Percentiles rank a stretch among this genome's conserved stretches.
phyloP scores from a whole-genome alignment of 371 early-diverging fungal genomes.

The Sporodiniella umbellata region DNA sequence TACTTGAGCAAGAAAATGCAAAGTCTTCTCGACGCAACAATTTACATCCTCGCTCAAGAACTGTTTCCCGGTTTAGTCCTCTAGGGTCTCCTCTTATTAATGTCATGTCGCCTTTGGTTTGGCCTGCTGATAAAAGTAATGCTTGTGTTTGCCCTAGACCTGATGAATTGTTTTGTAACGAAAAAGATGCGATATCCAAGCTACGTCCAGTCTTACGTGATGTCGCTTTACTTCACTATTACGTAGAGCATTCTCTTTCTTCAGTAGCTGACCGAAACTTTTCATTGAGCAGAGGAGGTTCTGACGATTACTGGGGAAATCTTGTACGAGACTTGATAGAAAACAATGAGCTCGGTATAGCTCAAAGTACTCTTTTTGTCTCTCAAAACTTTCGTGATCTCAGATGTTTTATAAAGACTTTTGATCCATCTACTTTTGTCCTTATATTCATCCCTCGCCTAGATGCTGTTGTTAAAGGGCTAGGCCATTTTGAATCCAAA shows the following conservation, averaged over 20 bases:
- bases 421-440: slow-evolving; percentile 54
- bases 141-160: slow-evolving; percentile 31
- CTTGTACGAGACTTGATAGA: slow-evolving; percentile 18
- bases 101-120: slow-evolving; percentile 5
- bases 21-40: neutral
- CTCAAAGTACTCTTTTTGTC: slow-evolving; percentile 23
- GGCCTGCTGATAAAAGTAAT: slow-evolving; percentile 16
- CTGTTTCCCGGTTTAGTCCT: slow-evolving; percentile 20
- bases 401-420: slow-evolving; percentile 68
- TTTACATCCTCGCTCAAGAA: slow-evolving; percentile 8
- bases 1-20: neutral
- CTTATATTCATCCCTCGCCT: slow-evolving; percentile 61
- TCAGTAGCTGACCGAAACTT: slow-evolving; percentile 50
- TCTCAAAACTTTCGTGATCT: slow-evolving; percentile 37
- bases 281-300: slow-evolving; percentile 33
- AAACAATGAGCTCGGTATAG: slow-evolving; percentile 11
- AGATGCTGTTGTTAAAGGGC: slow-evolving; percentile 38
- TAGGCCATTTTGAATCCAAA: slow-evolving; percentile 12
- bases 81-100: slow-evolving; percentile 11
- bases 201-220: slow-evolving; percentile 25
- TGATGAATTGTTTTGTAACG: slow-evolving; percentile 21
- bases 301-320: slow-evolving; percentile 36
- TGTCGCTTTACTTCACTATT: slow-evolving; percentile 53
- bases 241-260: slow-evolving; percentile 49
- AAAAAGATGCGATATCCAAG: slow-evolving; percentile 22